phyloP scores from a whole-genome alignment of 2,329 filamentous ascomycete species.

The Teratosphaeria destructans region DNA sequence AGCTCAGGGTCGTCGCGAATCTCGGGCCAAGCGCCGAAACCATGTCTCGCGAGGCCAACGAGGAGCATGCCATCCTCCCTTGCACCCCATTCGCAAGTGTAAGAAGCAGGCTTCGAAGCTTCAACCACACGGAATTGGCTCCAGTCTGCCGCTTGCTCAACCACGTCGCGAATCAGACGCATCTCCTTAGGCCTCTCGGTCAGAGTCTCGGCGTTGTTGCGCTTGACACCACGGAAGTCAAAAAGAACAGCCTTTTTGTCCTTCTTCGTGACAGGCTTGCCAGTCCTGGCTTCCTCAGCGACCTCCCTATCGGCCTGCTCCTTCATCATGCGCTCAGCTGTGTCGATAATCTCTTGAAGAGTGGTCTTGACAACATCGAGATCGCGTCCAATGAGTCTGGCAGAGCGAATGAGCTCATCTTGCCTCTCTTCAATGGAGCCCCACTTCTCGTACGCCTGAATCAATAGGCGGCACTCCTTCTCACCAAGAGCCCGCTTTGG shows the following conservation, averaged over 20 bases:
- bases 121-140: constrained; percentile 77
- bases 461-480: constrained; percentile 85
- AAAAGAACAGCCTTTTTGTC: constrained; percentile 96
- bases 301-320: constrained; percentile 58
- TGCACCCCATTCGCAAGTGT: constrained; percentile 83
- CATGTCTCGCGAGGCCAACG: constrained; percentile 83
- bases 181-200: constrained; percentile 85
- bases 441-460: constrained; percentile 81
- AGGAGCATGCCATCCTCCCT: constrained; percentile 96
- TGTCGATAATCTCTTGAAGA: constrained; percentile 68
- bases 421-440: constrained; percentile 81
- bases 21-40: constrained; percentile 89
- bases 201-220: constrained; percentile 90
- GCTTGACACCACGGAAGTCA: constrained; percentile 85
- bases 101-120: constrained; percentile 83
- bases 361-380: constrained; percentile 65
- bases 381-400: constrained; percentile 74
- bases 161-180: constrained; percentile 67
- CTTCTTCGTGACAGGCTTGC: constrained; percentile 84
- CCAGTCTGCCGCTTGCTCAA: constrained; percentile 55
- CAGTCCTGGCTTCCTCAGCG: constrained; percentile 56
- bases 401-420: constrained; percentile 79
- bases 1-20: constrained; percentile 88
- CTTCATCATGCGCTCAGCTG: constrained; percentile 57
- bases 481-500: constrained; percentile 83